These are phyloP conservation scores for Fusarium sp. DNA, from an alignment of 2,329 filamentous ascomycete genomes.

Conservation along the genomic window DNA sequence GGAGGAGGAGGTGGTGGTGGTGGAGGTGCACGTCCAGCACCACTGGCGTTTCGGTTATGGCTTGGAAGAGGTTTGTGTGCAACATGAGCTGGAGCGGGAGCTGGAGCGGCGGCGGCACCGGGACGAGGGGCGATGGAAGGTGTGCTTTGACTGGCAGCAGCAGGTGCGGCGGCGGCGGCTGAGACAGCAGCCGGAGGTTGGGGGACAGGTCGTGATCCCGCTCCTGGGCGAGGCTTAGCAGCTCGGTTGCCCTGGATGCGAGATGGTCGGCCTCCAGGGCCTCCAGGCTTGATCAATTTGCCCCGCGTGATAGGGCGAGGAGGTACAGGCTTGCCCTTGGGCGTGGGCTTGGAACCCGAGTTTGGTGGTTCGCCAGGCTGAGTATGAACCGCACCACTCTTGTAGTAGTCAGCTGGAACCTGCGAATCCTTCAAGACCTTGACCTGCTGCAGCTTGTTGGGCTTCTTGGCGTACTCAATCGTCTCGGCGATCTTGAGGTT, in stretches of 20 bases:
- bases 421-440: constrained; percentile 91
- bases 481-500: constrained; percentile 84
- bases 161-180: constrained; percentile 42
- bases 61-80: constrained; percentile 53
- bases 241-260: constrained; percentile 68
- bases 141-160: constrained; percentile 41
- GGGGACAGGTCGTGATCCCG: constrained; percentile 49
- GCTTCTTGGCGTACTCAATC: constrained; percentile 98
- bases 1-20: constrained; percentile 76
- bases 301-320: constrained; percentile 92
- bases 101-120: constrained; percentile 19
- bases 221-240: constrained; percentile 57
- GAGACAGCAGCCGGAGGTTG: constrained; percentile 50
- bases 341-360: constrained; percentile 85
- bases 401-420: constrained; percentile 84
- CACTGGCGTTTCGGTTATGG: constrained; percentile 66
- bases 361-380: constrained; percentile 83
- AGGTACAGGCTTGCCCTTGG: constrained; percentile 85
- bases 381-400: constrained; percentile 91
- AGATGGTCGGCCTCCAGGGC: constrained; percentile 83
- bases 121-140: constrained; percentile 21
- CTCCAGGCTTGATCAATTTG: constrained; percentile 90
- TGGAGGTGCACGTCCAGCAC: constrained; percentile 66
- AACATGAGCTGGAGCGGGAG: constrained; percentile 32
- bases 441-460: constrained; percentile 87